Evolutionary conservation across 106 monocot genomes (phyloP).

Genomic region (Phalaenopsis aphrodite): DNA sequence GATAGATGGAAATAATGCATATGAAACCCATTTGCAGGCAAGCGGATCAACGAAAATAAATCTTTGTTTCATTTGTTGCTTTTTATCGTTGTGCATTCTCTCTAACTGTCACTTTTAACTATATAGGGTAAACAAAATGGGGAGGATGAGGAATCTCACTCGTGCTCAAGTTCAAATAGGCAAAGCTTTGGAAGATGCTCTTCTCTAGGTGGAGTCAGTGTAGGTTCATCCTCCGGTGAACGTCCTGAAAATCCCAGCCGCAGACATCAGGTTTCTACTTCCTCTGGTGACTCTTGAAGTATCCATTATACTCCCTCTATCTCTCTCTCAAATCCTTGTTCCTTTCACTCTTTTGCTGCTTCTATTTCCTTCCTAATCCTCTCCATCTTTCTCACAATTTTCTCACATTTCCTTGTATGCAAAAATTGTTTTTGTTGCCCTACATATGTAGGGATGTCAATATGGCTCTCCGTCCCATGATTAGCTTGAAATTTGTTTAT

Average conservation of each 20-base stretch:
- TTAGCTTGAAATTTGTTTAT: too few relatives aligned
- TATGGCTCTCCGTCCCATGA: too few relatives aligned
- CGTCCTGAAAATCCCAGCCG: conserved; percentile 25
- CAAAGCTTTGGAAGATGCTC: conserved; percentile 98
- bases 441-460: too few relatives aligned
- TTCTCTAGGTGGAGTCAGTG: conserved; percentile 66
- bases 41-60: neutral
- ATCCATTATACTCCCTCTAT: neutral
- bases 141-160: conserved; percentile 61
- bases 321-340: neutral
- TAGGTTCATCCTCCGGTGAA: conserved; percentile 57
- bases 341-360: neutral
- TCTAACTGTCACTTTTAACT: conserved; percentile 1
- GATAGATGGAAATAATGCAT: conserved; percentile 21
- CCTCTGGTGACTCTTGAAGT: too few relatives aligned
- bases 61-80: conserved; percentile 4
- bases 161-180: conserved; percentile 74
- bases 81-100: neutral
- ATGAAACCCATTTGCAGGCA: conserved; percentile 41
- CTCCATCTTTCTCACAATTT: neutral
- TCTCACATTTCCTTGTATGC: too few relatives aligned
- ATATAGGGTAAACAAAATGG: conserved; percentile 42
- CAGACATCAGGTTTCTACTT: conserved; percentile 39
- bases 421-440: too few relatives aligned
- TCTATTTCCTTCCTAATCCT: too few relatives aligned